A percentile compares a stretch with the other conserved stretches of the same genome.
These are phyloP conservation scores for Colletotrichum musicola DNA, from an alignment of 2,329 filamentous ascomycete genomes.

Conservation along the genomic window DNA sequence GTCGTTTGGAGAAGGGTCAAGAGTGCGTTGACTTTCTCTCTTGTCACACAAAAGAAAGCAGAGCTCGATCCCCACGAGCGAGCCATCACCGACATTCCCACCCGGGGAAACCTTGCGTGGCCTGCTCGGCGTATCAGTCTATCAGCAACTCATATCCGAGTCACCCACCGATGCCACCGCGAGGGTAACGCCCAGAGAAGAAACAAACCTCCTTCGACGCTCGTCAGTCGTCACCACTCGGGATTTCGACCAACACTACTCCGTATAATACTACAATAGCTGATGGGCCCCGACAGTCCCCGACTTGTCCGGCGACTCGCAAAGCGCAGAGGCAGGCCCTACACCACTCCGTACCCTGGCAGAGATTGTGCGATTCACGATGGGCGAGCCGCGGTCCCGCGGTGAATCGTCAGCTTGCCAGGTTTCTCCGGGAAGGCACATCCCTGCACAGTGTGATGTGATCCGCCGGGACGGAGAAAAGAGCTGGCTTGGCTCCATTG, in stretches of 20 bases:
- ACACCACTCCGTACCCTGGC: slow-evolving; percentile 9
- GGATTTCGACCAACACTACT: slow-evolving; percentile 10
- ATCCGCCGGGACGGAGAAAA: slow-evolving; percentile 19
- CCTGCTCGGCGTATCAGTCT: background rate
- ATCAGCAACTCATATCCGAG: slow-evolving; percentile 9
- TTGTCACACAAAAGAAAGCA: slow-evolving; percentile 24
- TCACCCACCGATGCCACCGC: slow-evolving; percentile 17
- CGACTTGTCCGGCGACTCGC: slow-evolving; percentile 17
- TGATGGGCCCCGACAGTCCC: slow-evolving; percentile 15
- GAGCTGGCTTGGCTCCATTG: background rate
- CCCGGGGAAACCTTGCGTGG: slow-evolving; percentile 7
- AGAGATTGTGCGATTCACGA: slow-evolving; percentile 25
- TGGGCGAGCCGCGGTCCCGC: slow-evolving; percentile 28
- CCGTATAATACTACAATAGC: background rate
- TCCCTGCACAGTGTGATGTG: slow-evolving; percentile 34
- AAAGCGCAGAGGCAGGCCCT: background rate
- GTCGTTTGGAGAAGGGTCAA: background rate
- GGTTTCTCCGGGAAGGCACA: slow-evolving; percentile 23
- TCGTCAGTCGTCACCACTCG: slow-evolving; percentile 9
- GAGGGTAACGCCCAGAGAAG: slow-evolving; percentile 12
- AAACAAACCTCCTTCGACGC: background rate
- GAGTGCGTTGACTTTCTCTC: slow-evolving; percentile 5
- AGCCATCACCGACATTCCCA: background rate
- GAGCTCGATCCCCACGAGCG: background rate
- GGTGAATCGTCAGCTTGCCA: slow-evolving; percentile 19